Evolutionary conservation across 371 early-diverging fungal genomes (phyloP).

Genomic region (Circinella minor): DNA sequence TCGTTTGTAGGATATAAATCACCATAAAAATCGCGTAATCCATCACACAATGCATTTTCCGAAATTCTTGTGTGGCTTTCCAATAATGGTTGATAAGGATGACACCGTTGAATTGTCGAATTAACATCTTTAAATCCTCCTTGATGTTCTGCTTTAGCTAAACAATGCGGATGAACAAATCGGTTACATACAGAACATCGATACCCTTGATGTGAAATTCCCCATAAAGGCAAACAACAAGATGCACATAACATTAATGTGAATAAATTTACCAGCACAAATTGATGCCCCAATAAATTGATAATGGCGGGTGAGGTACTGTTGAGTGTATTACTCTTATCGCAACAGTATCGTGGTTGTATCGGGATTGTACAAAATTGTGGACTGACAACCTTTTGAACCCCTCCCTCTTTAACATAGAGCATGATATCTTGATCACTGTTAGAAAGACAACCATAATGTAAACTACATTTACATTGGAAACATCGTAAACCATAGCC

Average conservation of each 20-base stretch:
- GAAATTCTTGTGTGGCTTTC: conserved; percentile 40
- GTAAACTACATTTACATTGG: conserved; percentile 50
- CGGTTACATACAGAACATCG: conserved; percentile 55
- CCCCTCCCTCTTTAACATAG: conserved; percentile 48
- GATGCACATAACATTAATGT: conserved; percentile 57
- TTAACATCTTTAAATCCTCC: conserved; percentile 9
- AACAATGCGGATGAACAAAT: conserved; percentile 56
- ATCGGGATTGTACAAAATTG: conserved; percentile 42
- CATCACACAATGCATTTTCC: conserved; percentile 17
- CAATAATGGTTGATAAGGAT: conserved; percentile 30
- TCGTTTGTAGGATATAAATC: conserved; percentile 27
- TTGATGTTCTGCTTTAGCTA: conserved; percentile 23
- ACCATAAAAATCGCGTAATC: conserved; percentile 26
- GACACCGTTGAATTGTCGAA: conserved; percentile 30
- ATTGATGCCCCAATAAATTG: conserved; percentile 44
- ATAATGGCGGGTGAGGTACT: conserved; percentile 5
- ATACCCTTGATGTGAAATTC: conserved; percentile 59
- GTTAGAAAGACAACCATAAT: conserved; percentile 41
- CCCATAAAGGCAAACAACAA: conserved; percentile 63
- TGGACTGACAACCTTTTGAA: conserved; percentile 52
- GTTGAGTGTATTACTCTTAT: background rate
- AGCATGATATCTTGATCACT: conserved; percentile 43
- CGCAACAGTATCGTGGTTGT: conserved; percentile 25
- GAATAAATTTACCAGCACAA: conserved; percentile 59
- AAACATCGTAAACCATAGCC: conserved; percentile 61